Conservation (phyloP, 2,329 filamentous ascomycete species). For the Thermoascus crustaceus region DNA sequence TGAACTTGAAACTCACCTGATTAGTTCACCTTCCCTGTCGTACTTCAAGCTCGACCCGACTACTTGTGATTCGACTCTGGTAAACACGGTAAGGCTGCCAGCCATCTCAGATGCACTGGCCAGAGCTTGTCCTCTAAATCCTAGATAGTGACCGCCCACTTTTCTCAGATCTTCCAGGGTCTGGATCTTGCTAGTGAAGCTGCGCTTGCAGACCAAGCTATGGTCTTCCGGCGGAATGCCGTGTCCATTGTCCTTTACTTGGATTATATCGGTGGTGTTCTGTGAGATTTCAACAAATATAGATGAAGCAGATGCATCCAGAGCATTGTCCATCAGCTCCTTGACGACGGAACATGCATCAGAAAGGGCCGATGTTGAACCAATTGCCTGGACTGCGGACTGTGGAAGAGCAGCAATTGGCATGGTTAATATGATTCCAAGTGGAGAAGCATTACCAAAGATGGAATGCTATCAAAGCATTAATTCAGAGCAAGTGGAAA, state of each 20-base stretch:
- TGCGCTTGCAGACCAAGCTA: conserved; percentile 46
- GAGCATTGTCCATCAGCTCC: conserved; percentile 60
- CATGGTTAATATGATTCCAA: conserved; percentile 25
- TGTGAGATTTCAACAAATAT: conserved; percentile 50
- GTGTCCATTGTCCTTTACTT: conserved; percentile 56
- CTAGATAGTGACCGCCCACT: conserved; percentile 50
- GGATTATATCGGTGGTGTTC: conserved; percentile 54
- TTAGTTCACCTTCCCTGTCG: conserved; percentile 41
- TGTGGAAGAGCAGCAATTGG: conserved; percentile 38
- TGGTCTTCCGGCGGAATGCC: conserved; percentile 53
- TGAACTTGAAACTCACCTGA: conserved; percentile 32
- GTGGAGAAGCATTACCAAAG: background rate
- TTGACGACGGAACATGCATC: conserved; percentile 53
- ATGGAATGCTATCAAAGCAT: background rate
- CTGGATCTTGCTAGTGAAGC: conserved; percentile 58
- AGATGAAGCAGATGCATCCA: conserved; percentile 53
- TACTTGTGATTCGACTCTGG: conserved; percentile 49
- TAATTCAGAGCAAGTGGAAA: background rate
- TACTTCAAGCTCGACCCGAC: conserved; percentile 47
- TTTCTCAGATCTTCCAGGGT: conserved; percentile 48
- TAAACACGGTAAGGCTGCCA: conserved; percentile 45
- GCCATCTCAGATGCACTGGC: conserved; percentile 55
- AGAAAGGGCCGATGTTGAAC: conserved; percentile 49
- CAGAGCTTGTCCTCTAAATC: conserved; percentile 58
- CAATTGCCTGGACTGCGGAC: conserved; percentile 42